Base-by-base conservation (phyloP, 169 alveolate genomes). In the Plasmodium gonderi region DNA sequence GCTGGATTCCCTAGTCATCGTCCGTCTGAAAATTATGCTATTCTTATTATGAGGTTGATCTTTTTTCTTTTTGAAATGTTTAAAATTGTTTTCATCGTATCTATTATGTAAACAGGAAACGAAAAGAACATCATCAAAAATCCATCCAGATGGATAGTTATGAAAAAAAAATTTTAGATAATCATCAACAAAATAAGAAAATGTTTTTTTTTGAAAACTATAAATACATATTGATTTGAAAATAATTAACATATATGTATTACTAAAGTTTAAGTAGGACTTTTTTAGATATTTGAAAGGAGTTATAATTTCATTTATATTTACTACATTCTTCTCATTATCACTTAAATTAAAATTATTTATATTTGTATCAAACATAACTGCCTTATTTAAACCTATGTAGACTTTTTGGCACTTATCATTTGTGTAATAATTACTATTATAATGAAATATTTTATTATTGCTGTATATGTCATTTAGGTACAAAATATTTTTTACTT, bases 271-370 rank as follows among this genome's bases (percentile, higher is more conserved):
- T 14, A 68, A 47, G 54, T 90, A 90, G 26, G 78, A 45, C 26
- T 90, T 90, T 26, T 90, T 90, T 49, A 90, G 69, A 79, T 77
- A 90, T 36, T 90, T 90, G 74, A 90, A 90, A n/a, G 94, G 94
- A 14, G 94, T 90, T 29, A 17, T 79, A 26, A 90, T 65, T 78
- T 90, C 82, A 68, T 90, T 67, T 60, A 90, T 64, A 23, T 77
- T 78, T 26, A 79, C 23, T 0, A 42, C 74, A 67, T 90, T 90
- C 40, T 90, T 76, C 60, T 90, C 91, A 40, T 65, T n/a, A 44
- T 90, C 80, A 90, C 38, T 65, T 69, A 76, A 12, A 90, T 67
- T 90, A 67, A 77, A 65, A 67, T 76, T 78, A 90, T 90, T 67
- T 23, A 90, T 17, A 51, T 90, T 90, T 3, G 91, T 47, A 64